Evolutionary conservation across 2,329 filamentous ascomycete species (phyloP).

Genomic region (Penicillium decumbens): DNA sequence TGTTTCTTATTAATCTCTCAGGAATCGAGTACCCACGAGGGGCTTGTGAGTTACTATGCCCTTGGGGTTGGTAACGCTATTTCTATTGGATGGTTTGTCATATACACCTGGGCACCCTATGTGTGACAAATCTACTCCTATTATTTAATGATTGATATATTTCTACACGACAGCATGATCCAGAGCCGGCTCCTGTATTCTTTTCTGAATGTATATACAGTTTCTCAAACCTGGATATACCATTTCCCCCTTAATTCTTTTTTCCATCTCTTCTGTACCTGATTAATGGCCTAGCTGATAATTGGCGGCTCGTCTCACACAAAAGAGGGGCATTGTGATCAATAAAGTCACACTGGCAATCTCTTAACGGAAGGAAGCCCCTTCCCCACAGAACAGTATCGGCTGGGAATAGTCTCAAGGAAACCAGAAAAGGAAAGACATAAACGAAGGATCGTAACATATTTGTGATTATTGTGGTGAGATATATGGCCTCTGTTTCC

Average conservation of each 20-base stretch:
- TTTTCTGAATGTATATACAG: slow-evolving; percentile 6
- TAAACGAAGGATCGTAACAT: no score
- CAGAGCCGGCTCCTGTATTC: slow-evolving; percentile 19
- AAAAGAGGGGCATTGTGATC: no score
- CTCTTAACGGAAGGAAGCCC: no score
- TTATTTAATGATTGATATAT: slow-evolving; percentile 26
- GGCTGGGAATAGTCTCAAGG: no score
- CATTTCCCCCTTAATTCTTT: neutral
- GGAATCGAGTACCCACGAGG: neutral
- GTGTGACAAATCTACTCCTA: slow-evolving; percentile 17
- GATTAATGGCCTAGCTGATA: no score
- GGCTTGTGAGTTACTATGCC: neutral
- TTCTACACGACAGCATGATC: slow-evolving; percentile 26
- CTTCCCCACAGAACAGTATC: no score
- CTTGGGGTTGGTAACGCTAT: slow-evolving; percentile 9
- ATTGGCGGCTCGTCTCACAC: no score
- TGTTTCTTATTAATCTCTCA: neutral
- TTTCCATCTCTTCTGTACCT: neutral
- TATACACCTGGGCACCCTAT: slow-evolving; percentile 12
- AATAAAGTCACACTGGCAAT: no score
- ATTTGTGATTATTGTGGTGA: no score
- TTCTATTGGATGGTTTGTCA: slow-evolving; percentile 18
- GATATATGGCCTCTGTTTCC: no score
- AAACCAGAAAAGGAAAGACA: no score
- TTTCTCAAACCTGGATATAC: neutral